Base-by-base conservation (phyloP, 495 filamentous ascomycete species). In the Hypoxylon rickii region DNA sequence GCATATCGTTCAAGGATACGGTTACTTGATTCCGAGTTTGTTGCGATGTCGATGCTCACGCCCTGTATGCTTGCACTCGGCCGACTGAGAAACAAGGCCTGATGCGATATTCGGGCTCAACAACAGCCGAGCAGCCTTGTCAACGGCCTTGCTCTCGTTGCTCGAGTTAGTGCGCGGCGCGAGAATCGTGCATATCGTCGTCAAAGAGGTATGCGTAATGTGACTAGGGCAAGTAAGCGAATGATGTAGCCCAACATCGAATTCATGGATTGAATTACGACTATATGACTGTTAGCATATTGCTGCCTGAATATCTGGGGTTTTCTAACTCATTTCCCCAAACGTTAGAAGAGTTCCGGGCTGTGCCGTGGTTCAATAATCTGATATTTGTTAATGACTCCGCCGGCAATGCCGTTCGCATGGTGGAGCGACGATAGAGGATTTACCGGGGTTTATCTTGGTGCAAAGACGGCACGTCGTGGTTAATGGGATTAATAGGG, bases 301-400 rank as follows among this genome's bases (percentile, higher is more conserved):
- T 43, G 55, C 41, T 60, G 61, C 55, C 61, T 60, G 61, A 51
- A 42, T 3, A 38, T n/a, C 58, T 55, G 37, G 49, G 54, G 49
- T n/a, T 24, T 20, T 54, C 18, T 18, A 17, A 15, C 15, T 39
- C 11, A 8, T 43, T 13, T 13, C 39, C 38, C 7, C 17, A 36
- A 40, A 15, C 7, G 33, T 51, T 21, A 52, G 45, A 24, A 33
- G 52, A 32, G 17, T 29, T 52, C 39, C 51, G 46, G 43, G 59
- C 19, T 21, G 18, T 61, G 43, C 55, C 51, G 56, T 39, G n/a
- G n/a, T 16, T 55, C 19, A 51, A 31, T 50, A 60, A 54, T 67
- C 61, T 67, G 61, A 62, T 60, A 63, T 51, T 65, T 65, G 62
- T 68, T 60, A 60, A 61, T 60, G 50, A 64, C 63, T 66, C 63